phyloP scores from a whole-genome alignment of 2,329 filamentous ascomycete species.

The Exophiala lecanii-corni region DNA sequence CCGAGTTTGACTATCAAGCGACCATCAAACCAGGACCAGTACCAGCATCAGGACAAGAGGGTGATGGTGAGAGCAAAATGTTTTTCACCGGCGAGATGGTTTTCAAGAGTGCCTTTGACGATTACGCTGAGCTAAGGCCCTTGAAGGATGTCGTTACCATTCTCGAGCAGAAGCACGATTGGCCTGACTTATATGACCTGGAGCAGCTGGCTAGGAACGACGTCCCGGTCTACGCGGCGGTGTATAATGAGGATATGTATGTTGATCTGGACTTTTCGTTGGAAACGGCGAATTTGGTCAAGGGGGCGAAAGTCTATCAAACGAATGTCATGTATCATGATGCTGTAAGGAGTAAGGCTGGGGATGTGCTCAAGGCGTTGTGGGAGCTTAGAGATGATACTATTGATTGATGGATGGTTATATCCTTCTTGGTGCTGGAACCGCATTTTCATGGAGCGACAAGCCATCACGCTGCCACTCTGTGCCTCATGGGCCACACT shows the following conservation, averaged over 20 bases:
- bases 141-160: conserved; percentile 65
- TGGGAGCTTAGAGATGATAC: conserved; percentile 71
- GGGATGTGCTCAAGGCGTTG: conserved; percentile 71
- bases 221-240: conserved; percentile 81
- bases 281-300: conserved; percentile 70
- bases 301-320: conserved; percentile 72
- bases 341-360: conserved; percentile 66
- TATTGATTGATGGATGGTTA: conserved; percentile 51
- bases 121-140: conserved; percentile 68
- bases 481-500: no score
- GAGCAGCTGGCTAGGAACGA: conserved; percentile 68
- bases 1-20: conserved; percentile 39
- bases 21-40: background rate
- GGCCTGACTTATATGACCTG: conserved; percentile 73
- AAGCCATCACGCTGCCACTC: no score
- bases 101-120: conserved; percentile 28
- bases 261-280: conserved; percentile 72
- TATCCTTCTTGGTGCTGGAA: no score
- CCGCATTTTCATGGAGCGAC: no score
- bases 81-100: conserved; percentile 84
- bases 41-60: background rate
- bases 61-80: conserved; percentile 7
- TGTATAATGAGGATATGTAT: conserved; percentile 86
- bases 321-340: conserved; percentile 88
- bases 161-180: conserved; percentile 63